Conservation (phyloP, 2,329 filamentous ascomycete genomes). For the Cercospora sojina region DNA sequence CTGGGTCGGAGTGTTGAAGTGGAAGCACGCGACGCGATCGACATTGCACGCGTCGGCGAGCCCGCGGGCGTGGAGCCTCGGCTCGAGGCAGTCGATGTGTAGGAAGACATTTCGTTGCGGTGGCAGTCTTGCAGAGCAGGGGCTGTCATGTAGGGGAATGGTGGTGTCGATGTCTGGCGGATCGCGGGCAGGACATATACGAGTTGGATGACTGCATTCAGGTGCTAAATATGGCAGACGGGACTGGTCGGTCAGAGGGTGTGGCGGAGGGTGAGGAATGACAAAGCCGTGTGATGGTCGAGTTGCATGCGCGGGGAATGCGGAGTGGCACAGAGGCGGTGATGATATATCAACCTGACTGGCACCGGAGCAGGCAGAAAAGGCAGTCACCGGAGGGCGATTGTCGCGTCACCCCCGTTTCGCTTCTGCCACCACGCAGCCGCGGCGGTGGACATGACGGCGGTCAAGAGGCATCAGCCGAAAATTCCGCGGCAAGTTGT, state of each 20-base stretch:
- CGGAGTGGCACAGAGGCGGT: conserved; percentile 13
- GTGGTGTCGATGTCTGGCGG: conserved; percentile 1
- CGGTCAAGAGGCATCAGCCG: conserved; percentile 4
- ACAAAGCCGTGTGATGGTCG: conserved; percentile 17
- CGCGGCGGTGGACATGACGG: neutral
- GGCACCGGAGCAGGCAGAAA: conserved; percentile 4
- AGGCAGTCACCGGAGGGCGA: conserved; percentile 1
- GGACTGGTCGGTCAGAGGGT: conserved; percentile 15
- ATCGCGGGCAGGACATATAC: conserved; percentile 13
- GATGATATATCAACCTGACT: conserved; percentile 19
- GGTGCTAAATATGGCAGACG: conserved; percentile 15
- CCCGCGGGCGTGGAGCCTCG: conserved; percentile 15
- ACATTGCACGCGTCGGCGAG: conserved; percentile 22
- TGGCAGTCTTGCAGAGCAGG: neutral
- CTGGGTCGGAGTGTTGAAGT: conserved; percentile 22
- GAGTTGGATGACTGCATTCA: conserved; percentile 15
- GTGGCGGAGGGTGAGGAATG: conserved; percentile 15
- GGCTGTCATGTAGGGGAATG: neutral
- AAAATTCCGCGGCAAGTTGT: conserved; percentile 4
- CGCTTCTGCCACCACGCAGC: neutral
- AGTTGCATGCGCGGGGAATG: conserved; percentile 7
- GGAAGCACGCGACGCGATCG: conserved; percentile 20
- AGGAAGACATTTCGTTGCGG: conserved; percentile 15
- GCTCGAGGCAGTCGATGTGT: conserved; percentile 12
- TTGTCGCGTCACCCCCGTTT: conserved; percentile 10